Conservation (phyloP, 805 yeast genomes). For the Zygotorulaspora florentina region DNA sequence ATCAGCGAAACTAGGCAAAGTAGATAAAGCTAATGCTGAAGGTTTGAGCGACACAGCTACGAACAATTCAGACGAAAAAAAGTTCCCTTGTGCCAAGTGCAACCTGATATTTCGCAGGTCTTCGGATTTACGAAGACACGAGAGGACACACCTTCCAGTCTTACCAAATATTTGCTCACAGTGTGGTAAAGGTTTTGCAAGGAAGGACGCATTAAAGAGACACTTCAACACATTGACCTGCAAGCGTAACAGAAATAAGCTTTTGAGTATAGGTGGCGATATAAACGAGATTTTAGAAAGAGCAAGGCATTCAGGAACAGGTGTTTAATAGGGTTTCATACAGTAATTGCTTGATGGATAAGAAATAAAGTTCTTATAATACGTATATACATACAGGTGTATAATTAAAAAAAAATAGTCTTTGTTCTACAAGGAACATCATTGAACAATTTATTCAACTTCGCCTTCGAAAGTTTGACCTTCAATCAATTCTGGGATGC, state of each 20-base stretch:
- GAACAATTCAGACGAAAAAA: slow-evolving; percentile 17
- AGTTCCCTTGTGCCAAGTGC: slow-evolving; percentile 58
- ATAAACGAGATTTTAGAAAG: slow-evolving; percentile 33
- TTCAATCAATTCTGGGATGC: slow-evolving; percentile 57
- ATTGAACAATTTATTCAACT: slow-evolving; percentile 9
- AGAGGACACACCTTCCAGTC: slow-evolving; percentile 64
- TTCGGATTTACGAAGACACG: slow-evolving; percentile 69
- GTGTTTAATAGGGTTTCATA: slow-evolving; percentile 11
- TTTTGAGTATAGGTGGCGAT: slow-evolving; percentile 39
- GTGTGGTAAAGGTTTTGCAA: slow-evolving; percentile 80
- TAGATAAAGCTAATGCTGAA: slow-evolving; percentile 1
- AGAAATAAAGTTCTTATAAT: background rate
- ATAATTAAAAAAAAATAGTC: slow-evolving; percentile 3
- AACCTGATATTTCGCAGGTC: slow-evolving; percentile 60
- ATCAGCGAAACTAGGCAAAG: background rate
- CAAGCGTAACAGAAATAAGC: slow-evolving; percentile 60
- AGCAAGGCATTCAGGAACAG: slow-evolving; percentile 29
- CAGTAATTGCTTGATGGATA: background rate
- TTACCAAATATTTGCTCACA: slow-evolving; percentile 71
- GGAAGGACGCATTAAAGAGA: slow-evolving; percentile 76
- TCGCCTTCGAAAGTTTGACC: slow-evolving; percentile 65
- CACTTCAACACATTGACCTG: slow-evolving; percentile 74
- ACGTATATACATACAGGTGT: slow-evolving; percentile 4
- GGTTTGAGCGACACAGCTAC: background rate
- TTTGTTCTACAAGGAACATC: background rate